These are phyloP conservation scores for Voacanga thouarsii DNA, from an alignment of 257 asterid genomes.

Conservation along the genomic window DNA sequence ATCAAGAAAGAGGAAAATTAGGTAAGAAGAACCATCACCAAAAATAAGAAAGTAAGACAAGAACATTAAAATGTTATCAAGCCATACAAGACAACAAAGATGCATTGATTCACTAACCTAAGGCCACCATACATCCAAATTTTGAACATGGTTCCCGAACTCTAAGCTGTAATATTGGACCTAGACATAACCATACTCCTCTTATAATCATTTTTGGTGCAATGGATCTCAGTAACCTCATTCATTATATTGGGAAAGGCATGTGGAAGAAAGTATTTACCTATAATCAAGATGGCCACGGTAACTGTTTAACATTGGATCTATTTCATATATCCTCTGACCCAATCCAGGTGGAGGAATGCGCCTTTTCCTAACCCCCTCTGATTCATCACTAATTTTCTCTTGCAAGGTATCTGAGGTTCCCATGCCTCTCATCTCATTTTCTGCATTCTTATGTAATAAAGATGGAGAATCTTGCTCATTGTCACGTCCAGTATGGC, in stretches of 20 bases:
- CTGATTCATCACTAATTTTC: slow-evolving; percentile 51
- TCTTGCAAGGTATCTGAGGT: slow-evolving; percentile 32
- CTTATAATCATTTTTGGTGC: not conserved
- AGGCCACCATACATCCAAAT: not conserved
- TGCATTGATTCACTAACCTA: not conserved
- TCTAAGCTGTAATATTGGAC: not conserved
- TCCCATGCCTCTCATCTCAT: slow-evolving; percentile 27
- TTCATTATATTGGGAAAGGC: not conserved
- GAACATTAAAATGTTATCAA: not conserved
- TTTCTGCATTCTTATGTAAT: slow-evolving; percentile 30
- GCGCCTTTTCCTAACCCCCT: slow-evolving; percentile 40
- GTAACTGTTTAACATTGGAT: slow-evolving; percentile 62
- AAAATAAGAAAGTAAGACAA: not conserved
- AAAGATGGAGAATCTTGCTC: slow-evolving; percentile 33
- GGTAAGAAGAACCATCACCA: not conserved
- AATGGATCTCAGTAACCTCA: not conserved
- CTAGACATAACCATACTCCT: not conserved
- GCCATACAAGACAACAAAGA: not conserved
- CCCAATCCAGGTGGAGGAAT: slow-evolving; percentile 87
- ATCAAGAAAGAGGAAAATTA: not conserved
- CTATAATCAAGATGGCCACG: slow-evolving; percentile 84
- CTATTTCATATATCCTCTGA: slow-evolving; percentile 84
- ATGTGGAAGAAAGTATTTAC: slow-evolving; percentile 29
- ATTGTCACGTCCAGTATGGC: slow-evolving; percentile 15
- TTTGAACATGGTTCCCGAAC: not conserved